phyloP scores from a whole-genome alignment of 2,329 filamentous ascomycete species.

The Diaporthe vaccinii region DNA sequence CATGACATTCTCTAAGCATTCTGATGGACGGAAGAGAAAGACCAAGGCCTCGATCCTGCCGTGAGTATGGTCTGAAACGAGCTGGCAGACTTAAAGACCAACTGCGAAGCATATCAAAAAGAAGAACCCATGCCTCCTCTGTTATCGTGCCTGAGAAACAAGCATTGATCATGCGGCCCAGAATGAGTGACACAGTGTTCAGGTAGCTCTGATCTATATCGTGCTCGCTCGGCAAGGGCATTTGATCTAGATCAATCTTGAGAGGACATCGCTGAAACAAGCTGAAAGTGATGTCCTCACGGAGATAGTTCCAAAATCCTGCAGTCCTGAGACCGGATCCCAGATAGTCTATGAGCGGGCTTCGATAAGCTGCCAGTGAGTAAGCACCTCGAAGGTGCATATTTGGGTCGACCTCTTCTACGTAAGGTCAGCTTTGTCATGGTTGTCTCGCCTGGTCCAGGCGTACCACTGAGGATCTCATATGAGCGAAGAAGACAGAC shows the following conservation, averaged over 20 bases:
- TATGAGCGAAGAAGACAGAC: slow-evolving; percentile 63
- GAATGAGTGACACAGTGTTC: slow-evolving; percentile 57
- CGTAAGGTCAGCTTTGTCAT: neutral
- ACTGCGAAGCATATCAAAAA: slow-evolving; percentile 43
- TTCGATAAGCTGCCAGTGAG: slow-evolving; percentile 54
- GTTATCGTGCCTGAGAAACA: slow-evolving; percentile 46
- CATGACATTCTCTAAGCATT: neutral
- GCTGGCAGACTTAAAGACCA: slow-evolving; percentile 53
- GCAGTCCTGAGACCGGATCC: slow-evolving; percentile 52
- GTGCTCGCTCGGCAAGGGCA: slow-evolving; percentile 39
- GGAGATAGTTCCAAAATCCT: slow-evolving; percentile 65
- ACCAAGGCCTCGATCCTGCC: slow-evolving; percentile 34
- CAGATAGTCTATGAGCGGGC: slow-evolving; percentile 41
- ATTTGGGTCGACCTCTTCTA: slow-evolving; percentile 57
- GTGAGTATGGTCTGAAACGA: slow-evolving; percentile 51
- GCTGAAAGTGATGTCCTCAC: slow-evolving; percentile 68
- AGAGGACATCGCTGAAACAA: slow-evolving; percentile 57
- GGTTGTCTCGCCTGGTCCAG: no score
- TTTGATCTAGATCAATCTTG: slow-evolving; percentile 54
- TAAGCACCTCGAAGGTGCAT: slow-evolving; percentile 62
- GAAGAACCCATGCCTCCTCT: slow-evolving; percentile 42
- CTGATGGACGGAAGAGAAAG: slow-evolving; percentile 48
- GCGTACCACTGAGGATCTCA: slow-evolving; percentile 60
- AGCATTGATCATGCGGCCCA: slow-evolving; percentile 59
- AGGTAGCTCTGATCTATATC: slow-evolving; percentile 51